phyloP scores from a whole-genome alignment of 1,139 yeast genomes.

The Trichomonascaceae sp. region DNA sequence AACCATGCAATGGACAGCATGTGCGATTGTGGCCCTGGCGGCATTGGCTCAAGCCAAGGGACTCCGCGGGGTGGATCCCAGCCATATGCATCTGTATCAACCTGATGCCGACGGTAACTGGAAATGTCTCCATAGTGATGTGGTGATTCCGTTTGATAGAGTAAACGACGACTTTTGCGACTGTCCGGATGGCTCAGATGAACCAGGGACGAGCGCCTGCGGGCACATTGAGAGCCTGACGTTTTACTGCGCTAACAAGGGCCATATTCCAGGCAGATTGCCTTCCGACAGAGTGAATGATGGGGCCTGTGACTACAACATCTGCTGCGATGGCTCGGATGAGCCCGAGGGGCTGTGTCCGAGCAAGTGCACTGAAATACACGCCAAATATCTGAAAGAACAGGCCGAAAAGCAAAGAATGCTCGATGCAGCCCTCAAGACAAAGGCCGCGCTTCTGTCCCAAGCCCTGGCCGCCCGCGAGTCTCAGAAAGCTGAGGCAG shows the following conservation, averaged over 20 bases:
- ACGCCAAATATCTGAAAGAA: constrained; percentile 25
- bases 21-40: neutral
- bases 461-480: constrained; percentile 15
- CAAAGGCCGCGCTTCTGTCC: constrained; percentile 23
- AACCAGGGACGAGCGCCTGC: constrained; percentile 92
- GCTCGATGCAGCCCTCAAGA: constrained; percentile 26
- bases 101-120: constrained; percentile 43
- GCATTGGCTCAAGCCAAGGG: neutral
- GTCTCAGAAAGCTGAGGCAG: constrained; percentile 15
- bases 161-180: constrained; percentile 88
- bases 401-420: constrained; percentile 18
- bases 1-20: too few species aligned
- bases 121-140: constrained; percentile 61
- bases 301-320: constrained; percentile 82
- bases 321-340: constrained; percentile 94
- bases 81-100: constrained; percentile 30
- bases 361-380: constrained; percentile 39
- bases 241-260: constrained; percentile 71
- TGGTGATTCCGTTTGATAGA: constrained; percentile 43
- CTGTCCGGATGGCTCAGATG: constrained; percentile 97
- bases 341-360: constrained; percentile 35
- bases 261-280: constrained; percentile 33
- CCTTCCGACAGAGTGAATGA: constrained; percentile 59
- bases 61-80: neutral
- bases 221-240: constrained; percentile 22